These are phyloP conservation scores for Aspergillus calidoustus DNA, from an alignment of 2,329 filamentous ascomycete species.

Conservation along the genomic window DNA sequence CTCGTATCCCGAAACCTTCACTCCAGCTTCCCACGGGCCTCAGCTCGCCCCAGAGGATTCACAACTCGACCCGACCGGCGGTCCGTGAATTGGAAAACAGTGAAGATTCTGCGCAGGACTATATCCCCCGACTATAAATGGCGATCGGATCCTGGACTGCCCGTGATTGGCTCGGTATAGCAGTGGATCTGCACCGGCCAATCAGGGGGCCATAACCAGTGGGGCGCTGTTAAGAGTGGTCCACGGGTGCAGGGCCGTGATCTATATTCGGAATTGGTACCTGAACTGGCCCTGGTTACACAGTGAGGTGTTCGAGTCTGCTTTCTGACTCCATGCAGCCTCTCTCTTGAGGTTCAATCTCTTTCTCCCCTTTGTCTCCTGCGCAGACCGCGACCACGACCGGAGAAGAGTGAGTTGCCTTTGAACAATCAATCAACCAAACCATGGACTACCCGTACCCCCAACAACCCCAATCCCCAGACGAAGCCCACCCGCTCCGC, in stretches of 20 bases:
- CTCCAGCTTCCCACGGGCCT: background rate
- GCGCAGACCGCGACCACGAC: background rate
- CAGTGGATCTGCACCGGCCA: background rate
- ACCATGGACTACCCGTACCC: background rate
- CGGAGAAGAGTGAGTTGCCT: background rate
- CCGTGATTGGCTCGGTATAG: slow-evolving; percentile 1
- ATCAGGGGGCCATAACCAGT: background rate
- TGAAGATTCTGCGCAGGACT: background rate
- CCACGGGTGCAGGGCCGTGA: background rate
- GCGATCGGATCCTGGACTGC: background rate
- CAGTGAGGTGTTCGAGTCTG: background rate
- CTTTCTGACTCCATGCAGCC: background rate
- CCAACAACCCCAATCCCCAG: background rate
- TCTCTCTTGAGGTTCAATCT: background rate
- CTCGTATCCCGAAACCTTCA: background rate
- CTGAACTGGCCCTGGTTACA: background rate
- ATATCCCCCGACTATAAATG: background rate
- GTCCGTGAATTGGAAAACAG: background rate
- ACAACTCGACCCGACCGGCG: background rate
- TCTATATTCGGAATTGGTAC: background rate
- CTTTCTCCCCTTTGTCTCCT: background rate
- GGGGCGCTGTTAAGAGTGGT: too few species aligned
- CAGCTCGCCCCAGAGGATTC: background rate
- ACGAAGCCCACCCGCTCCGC: background rate
- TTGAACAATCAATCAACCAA: background rate